phyloP scores from a whole-genome alignment of 495 filamentous ascomycete species.

The Xylona heveae region DNA sequence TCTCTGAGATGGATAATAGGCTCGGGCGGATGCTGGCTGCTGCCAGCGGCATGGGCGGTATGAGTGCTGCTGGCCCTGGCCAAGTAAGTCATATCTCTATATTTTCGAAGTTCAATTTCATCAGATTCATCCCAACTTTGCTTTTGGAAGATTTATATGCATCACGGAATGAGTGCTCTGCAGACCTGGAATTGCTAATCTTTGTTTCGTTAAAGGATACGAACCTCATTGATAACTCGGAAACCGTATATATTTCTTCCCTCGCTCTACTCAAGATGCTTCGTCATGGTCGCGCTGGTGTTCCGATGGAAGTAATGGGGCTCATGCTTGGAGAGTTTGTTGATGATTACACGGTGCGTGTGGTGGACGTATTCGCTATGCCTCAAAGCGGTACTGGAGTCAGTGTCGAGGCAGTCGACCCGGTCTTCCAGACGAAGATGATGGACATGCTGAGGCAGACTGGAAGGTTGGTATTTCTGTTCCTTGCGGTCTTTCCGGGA shows the following conservation, averaged over 20 bases:
- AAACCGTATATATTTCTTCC: conserved; percentile 98
- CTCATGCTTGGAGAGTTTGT: conserved; percentile 98
- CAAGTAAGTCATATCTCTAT: conserved; percentile 3
- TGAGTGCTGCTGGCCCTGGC: conserved; percentile 1
- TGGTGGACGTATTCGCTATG: conserved; percentile 98
- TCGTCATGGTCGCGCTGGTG: conserved; percentile 86
- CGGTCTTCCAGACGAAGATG: conserved; percentile 98
- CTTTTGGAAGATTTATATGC: background rate
- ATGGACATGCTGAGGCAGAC: conserved; percentile 99
- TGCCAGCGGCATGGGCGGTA: conserved; percentile 4
- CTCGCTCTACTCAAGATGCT: conserved; percentile 96
- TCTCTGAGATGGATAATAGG: conserved; percentile 6
- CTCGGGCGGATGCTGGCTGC: conserved; percentile 6
- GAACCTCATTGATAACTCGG: conserved; percentile 91
- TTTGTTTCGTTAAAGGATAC: conserved; percentile 40
- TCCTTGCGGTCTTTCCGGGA: background rate
- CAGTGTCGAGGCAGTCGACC: conserved; percentile 93
- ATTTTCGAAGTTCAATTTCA: too few species aligned
- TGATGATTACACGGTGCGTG: conserved; percentile 94
- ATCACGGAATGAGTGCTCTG: background rate
- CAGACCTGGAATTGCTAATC: too few species aligned
- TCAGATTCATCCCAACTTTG: conserved; percentile 1
- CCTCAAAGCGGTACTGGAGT: conserved; percentile 98
- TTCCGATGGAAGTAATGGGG: conserved; percentile 99
- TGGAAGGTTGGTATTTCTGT: conserved; percentile 44